Evolutionary conservation across 1,284 basidiomycete genomes (phyloP), one percentile per base, ranked within the genome.

Genomic region (Trichosporon sp.): DNA sequence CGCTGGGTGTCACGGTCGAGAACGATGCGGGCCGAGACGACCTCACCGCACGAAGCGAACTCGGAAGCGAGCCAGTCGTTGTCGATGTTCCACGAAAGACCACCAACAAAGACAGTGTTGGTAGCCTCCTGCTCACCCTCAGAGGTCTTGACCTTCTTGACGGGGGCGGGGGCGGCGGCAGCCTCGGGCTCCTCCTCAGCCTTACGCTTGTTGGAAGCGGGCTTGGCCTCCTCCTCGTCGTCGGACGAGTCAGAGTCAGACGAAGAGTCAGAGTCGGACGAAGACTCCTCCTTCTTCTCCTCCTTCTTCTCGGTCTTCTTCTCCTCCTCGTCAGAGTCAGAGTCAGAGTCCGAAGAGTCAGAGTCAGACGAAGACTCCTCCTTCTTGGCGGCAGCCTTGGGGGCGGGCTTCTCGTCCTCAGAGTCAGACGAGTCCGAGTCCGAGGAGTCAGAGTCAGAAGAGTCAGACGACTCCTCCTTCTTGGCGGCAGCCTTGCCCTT

Each of bases 21-120:
- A 85, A 95, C 92, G 73, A 99, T 95, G 38, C 90, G 91, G 14
- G 94, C 94, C 46, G 90, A 90, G 76, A 91, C 88, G 76, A 99
- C 90, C 84, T 95, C 91, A 73, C 96, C 96, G 80, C 91, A 96
- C 69, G 88, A 87, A 66, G 91, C 90, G 78, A 99, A 98, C 84
- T 98, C 96, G 84, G 90, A 89, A 68, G 91, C 89, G 76, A 99
- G 90, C 89, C 95, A 94, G 85, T 98, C 96, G 84, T 95, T 92
- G 87, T 98, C 96, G 77, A 99, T 91, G 83, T 94, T 95, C 95
- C 95, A 99, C 40, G 94, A 96, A 67, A 99, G 88, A 75, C 90
- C 90, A 69, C 96, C 96, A 51, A 99, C 94, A 81, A 96, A 99
- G 79, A 98, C 89, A 68, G 90, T 91, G 81, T 88, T 91, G 65